These are phyloP conservation scores for Boletus reticulatus DNA, from an alignment of 768 basidiomycete species.

Conservation along the genomic window DNA sequence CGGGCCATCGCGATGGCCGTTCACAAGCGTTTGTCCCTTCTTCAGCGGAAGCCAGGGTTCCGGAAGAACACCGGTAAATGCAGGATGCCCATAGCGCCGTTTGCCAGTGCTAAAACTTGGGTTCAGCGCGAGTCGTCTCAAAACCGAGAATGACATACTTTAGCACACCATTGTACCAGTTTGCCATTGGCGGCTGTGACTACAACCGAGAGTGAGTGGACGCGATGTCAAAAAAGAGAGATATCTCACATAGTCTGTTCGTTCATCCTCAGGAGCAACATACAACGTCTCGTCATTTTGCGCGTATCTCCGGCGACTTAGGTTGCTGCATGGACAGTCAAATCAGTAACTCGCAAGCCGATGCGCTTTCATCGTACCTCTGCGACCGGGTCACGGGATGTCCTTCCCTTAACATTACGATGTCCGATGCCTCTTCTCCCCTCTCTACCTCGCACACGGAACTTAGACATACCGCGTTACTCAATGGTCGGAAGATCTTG, in stretches of 20 bases:
- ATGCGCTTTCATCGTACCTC: constrained; percentile 45
- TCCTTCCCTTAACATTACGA: constrained; percentile 69
- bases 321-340: constrained; percentile 49
- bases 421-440: constrained; percentile 82
- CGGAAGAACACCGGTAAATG: constrained; percentile 88
- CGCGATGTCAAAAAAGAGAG: neutral
- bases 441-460: constrained; percentile 87
- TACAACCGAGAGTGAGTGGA: constrained; percentile 30
- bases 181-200: constrained; percentile 97
- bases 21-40: constrained; percentile 74
- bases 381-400: constrained; percentile 90
- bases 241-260: constrained; percentile 80
- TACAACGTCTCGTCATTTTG: constrained; percentile 94
- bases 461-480: constrained; percentile 81
- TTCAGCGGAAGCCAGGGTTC: constrained; percentile 93
- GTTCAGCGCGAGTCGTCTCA: neutral
- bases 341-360: neutral
- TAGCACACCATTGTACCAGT: constrained; percentile 90
- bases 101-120: constrained; percentile 73
- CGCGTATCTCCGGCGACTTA: constrained; percentile 85
- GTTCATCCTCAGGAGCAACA: constrained; percentile 90
- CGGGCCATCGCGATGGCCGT: constrained; percentile 38
- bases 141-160: constrained; percentile 50
- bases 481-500: constrained; percentile 65
- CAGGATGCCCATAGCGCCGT: constrained; percentile 92